These are phyloP conservation scores for Parietichytrium sp. DNA, from an alignment of 108 stramenopile genomes.

Conservation along the genomic window DNA sequence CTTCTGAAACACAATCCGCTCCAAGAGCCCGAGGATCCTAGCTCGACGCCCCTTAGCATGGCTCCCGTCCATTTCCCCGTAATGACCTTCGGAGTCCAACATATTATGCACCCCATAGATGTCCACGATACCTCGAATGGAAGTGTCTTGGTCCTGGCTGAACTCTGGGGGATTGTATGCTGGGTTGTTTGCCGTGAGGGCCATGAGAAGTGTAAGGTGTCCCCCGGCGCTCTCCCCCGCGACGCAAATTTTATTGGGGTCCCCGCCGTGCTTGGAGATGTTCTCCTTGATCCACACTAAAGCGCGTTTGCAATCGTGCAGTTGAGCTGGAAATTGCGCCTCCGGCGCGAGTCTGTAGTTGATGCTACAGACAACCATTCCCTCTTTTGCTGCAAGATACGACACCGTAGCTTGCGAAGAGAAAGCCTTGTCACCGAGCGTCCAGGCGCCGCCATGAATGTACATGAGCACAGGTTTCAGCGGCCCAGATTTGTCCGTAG, in stretches of 20 bases:
- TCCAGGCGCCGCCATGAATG: slow-evolving; percentile 30
- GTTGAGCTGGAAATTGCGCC: background rate
- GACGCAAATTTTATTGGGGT: background rate
- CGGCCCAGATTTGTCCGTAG: too few relatives aligned
- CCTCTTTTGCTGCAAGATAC: background rate
- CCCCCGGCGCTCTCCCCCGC: slow-evolving; percentile 38
- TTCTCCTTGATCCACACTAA: slow-evolving; percentile 41
- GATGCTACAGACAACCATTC: background rate
- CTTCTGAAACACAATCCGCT: slow-evolving; percentile 22
- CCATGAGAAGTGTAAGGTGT: slow-evolving; percentile 33
- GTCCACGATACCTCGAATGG: background rate
- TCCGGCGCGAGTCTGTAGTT: slow-evolving; percentile 34
- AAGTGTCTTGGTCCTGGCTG: slow-evolving; percentile 31
- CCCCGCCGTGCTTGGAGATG: background rate
- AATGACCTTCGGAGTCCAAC: slow-evolving; percentile 10
- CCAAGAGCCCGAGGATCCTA: background rate
- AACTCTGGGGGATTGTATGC: slow-evolving; percentile 28
- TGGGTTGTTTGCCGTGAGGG: slow-evolving; percentile 18
- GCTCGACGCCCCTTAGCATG: background rate
- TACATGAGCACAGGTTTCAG: background rate
- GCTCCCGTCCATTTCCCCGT: too few relatives aligned
- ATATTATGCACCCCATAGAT: slow-evolving; percentile 38
- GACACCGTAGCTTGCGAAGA: background rate
- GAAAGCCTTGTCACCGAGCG: background rate
- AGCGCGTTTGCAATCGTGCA: slow-evolving; percentile 41